Percentiles rank a stretch among this genome's conserved stretches.
phyloP scores from a whole-genome alignment of 148 eudicot species.

The Camellia granthamiana region DNA sequence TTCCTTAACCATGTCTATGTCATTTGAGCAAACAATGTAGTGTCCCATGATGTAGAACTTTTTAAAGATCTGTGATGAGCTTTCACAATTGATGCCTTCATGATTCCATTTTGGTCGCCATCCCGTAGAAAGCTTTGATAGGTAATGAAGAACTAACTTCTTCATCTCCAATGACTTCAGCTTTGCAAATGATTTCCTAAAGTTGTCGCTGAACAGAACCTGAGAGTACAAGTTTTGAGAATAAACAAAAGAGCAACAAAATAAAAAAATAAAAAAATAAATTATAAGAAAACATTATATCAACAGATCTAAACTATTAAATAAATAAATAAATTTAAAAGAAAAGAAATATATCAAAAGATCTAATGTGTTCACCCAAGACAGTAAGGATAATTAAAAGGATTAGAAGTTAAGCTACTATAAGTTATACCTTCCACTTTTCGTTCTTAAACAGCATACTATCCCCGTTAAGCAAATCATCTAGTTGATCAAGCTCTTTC shows the following conservation, averaged over 20 bases:
- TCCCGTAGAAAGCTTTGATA: slow-evolving; percentile 37
- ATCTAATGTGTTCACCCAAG: neutral
- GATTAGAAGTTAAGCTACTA: neutral
- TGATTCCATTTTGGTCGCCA: slow-evolving; percentile 43
- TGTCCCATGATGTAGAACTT: slow-evolving; percentile 27
- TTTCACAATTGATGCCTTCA: slow-evolving; percentile 14
- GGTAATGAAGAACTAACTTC: slow-evolving; percentile 29
- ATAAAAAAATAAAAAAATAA: neutral
- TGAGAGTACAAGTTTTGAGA: neutral
- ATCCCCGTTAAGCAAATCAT: slow-evolving; percentile 33
- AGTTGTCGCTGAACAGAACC: slow-evolving; percentile 38
- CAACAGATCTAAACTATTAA: neutral
- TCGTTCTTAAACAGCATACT: slow-evolving; percentile 33
- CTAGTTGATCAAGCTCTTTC: slow-evolving; percentile 40
- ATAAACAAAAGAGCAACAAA: neutral
- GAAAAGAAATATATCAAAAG: neutral
- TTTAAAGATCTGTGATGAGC: slow-evolving; percentile 18
- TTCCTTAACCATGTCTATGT: slow-evolving; percentile 31
- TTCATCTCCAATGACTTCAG: slow-evolving; percentile 22
- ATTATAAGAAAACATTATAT: too few species aligned
- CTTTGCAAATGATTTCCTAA: slow-evolving; percentile 38
- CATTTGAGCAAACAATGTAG: slow-evolving; percentile 39
- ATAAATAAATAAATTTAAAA: too few species aligned
- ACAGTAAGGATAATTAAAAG: neutral
- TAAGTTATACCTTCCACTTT: slow-evolving; percentile 38